Percentiles rank a stretch among this genome's conserved stretches.
Evolutionary conservation across 2,329 filamentous ascomycete species (phyloP).

Genomic region (Neofusicoccum laricinum): DNA sequence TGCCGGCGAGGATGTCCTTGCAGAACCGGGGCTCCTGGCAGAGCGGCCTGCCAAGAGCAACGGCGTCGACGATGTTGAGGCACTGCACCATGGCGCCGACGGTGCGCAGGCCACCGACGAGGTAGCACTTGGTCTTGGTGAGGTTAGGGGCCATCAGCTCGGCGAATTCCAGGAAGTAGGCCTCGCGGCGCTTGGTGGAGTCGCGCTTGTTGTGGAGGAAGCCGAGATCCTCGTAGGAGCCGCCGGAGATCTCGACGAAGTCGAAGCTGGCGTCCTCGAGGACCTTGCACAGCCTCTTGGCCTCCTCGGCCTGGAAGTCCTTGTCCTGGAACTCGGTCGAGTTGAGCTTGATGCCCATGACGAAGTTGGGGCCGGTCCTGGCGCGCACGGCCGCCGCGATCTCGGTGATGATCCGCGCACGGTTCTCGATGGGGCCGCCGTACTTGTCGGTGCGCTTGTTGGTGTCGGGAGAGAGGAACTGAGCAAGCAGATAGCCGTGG

Average conservation of each 20-base stretch:
- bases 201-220: constrained; percentile 52
- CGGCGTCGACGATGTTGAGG: constrained; percentile 55
- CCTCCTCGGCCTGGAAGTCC: constrained; percentile 49
- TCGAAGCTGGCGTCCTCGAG: constrained; percentile 48
- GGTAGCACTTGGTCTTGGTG: constrained; percentile 54
- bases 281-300: constrained; percentile 42
- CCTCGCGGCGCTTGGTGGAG: constrained; percentile 53
- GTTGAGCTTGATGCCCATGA: constrained; percentile 55
- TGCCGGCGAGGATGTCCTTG: constrained; percentile 46
- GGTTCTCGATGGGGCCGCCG: constrained; percentile 35
- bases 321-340: constrained; percentile 50
- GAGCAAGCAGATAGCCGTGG: constrained; percentile 37
- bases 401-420: constrained; percentile 33
- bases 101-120: constrained; percentile 56
- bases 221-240: constrained; percentile 54
- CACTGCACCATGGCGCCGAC: constrained; percentile 55
- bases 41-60: constrained; percentile 56
- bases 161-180: constrained; percentile 58
- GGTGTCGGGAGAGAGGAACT: constrained; percentile 36
- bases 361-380: constrained; percentile 33
- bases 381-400: constrained; percentile 31
- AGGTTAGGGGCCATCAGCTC: constrained; percentile 49
- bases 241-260: constrained; percentile 57
- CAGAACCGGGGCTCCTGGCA: constrained; percentile 51
- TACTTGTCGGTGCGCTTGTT: constrained; percentile 37